phyloP scores from a whole-genome alignment of 225 moss, liverwort and hornwort genomes.

The Polytrichum formosum region DNA sequence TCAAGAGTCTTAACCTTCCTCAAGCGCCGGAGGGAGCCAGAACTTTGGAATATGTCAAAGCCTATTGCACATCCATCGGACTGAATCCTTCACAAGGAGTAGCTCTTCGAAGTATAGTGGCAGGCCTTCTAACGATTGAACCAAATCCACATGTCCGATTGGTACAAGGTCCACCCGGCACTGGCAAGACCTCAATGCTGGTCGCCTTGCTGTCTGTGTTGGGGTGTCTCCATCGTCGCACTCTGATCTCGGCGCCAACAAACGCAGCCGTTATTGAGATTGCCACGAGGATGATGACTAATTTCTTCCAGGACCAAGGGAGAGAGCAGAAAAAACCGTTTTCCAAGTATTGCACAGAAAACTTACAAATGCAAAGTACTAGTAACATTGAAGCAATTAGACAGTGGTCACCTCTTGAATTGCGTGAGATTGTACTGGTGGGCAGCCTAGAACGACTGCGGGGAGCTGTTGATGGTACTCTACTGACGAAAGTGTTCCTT shows the following conservation, averaged over 20 bases:
- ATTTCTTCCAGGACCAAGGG: conserved; percentile 7
- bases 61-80: conserved; percentile 16
- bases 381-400: neutral
- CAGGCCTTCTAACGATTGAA: conserved; percentile 17
- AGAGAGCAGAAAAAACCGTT: conserved; percentile 12
- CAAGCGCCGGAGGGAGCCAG: conserved; percentile 13
- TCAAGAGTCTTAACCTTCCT: conserved; percentile 12
- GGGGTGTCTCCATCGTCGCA: conserved; percentile 20
- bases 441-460: conserved; percentile 29
- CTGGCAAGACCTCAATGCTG: conserved; percentile 47
- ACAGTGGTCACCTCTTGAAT: neutral
- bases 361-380: neutral
- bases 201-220: conserved; percentile 28
- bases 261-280: conserved; percentile 33
- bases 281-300: conserved; percentile 19
- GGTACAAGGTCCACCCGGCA: conserved; percentile 53
- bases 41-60: conserved; percentile 14
- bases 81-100: conserved; percentile 32
- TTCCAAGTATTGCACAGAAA: conserved; percentile 19
- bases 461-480: conserved; percentile 17
- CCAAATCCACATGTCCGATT: conserved; percentile 21
- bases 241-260: conserved; percentile 40
- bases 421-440: conserved; percentile 21
- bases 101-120: conserved; percentile 17
- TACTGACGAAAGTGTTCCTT: conserved; percentile 44